Evolutionary conservation across 2,329 filamentous ascomycete species (phyloP), one percentile per base, ranked within the genome.

Genomic region (Talaromyces atroroseus): DNA sequence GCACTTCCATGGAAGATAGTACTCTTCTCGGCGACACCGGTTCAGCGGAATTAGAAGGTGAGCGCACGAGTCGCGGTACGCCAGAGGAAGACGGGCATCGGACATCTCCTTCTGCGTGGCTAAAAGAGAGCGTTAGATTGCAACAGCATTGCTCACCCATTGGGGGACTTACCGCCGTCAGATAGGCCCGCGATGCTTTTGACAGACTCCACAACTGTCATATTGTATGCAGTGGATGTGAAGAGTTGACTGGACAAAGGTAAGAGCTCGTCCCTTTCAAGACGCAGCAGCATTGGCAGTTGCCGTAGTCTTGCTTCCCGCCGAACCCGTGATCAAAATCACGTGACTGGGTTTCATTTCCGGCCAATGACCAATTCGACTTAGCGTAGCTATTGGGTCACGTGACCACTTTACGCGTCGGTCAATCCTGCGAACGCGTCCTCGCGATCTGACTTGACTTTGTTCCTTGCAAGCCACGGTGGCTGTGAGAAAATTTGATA

Each of bases 1-100:
- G 76, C 94, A 99, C 82, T 95, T 96, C 94, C 94, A 99, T 18
- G 92, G 92, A 67, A 96, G 78, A 75, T 96, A 99, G 80, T 88
- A 97, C 61, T 90, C 88, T 66, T 95, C 87, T 76, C 84, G 83
- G 61, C 94, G 91, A 82, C 94, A 99, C 70, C 88, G 88, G 80
- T 99, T 99, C 66, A 99, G 82, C 16, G 94, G 94, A 62, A 97
- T 96, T 61, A 97, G 80, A 48, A 99, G 87, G 76, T 94, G 86
- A 61, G 92, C 94, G 79, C 94, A 99, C 77, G 87, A 92, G 77
- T 99, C 94, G 72, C 94, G 85, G 82, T 99, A 99, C 67, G 88
- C 82, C 54, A 97, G 76, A 12, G 94, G 92, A 52, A 97, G 82
- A 70, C 84, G 87, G 64, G 92, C 92, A 68, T 90, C 90, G 70